A percentile compares a stretch with the other conserved stretches of the same genome.
phyloP scores from a whole-genome alignment of 345 rosid genomes.

The Acer negundo region DNA sequence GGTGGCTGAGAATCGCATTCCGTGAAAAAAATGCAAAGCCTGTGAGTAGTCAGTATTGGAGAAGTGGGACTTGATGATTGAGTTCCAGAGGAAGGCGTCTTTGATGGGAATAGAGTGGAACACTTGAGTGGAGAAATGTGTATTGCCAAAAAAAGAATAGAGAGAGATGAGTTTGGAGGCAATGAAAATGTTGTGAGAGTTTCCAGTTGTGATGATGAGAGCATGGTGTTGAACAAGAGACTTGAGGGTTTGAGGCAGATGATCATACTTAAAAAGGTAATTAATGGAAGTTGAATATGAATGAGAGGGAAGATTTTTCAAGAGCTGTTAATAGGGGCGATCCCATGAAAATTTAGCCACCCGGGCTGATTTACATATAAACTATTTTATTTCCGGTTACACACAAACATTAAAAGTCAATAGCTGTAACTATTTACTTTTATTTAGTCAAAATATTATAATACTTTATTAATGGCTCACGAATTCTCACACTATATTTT shows the following conservation, averaged over 20 bases:
- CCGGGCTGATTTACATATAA: no score
- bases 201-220: conserved; percentile 49
- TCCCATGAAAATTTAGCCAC: no score
- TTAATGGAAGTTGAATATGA: conserved; percentile 27
- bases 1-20: conserved; percentile 41
- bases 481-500: no score
- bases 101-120: conserved; percentile 40
- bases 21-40: conserved; percentile 42
- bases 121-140: conserved; percentile 36
- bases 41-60: conserved; percentile 48
- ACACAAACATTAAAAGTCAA: no score
- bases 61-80: conserved; percentile 65
- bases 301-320: conserved; percentile 9
- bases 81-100: conserved; percentile 72
- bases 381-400: no score
- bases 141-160: conserved; percentile 42
- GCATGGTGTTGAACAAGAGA: conserved; percentile 48
- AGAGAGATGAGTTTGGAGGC: conserved; percentile 64
- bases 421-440: no score
- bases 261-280: conserved; percentile 38
- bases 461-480: no score
- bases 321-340: no score
- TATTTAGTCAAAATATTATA: no score
- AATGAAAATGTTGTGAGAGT: conserved; percentile 50
- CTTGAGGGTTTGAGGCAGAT: conserved; percentile 29